Evolutionary conservation across 805 yeast species (phyloP).

Genomic region (Wickerhamiella domercqiae): DNA sequence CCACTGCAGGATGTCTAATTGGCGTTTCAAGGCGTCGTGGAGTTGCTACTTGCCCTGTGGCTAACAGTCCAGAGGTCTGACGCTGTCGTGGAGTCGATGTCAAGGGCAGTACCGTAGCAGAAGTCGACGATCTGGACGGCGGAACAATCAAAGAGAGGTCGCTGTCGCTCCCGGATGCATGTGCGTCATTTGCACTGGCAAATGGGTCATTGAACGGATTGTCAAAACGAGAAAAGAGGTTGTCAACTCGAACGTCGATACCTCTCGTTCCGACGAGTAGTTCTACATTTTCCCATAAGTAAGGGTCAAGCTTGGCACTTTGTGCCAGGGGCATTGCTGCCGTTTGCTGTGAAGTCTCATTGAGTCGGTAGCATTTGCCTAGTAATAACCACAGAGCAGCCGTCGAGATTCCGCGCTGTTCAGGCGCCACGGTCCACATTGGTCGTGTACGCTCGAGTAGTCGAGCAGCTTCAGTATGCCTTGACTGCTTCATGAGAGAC

Average conservation of each 20-base stretch:
- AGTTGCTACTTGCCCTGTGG: too few relatives aligned
- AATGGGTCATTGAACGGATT: too few relatives aligned
- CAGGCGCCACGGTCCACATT: constrained; percentile 2
- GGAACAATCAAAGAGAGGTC: not conserved
- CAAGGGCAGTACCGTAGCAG: not conserved
- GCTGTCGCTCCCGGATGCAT: not conserved
- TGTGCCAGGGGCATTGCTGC: constrained; percentile 53
- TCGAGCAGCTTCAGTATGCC: constrained; percentile 46
- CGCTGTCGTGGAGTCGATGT: not conserved
- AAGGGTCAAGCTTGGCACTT: constrained; percentile 63
- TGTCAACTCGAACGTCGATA: constrained; percentile 45
- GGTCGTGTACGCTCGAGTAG: constrained; percentile 25
- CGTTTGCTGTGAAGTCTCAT: constrained; percentile 32
- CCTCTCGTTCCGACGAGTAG: constrained; percentile 52
- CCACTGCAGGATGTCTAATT: too few relatives aligned
- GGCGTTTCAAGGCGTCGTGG: not conserved
- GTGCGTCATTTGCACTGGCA: too few relatives aligned
- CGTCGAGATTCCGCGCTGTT: constrained; percentile 32
- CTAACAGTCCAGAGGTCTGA: too few relatives aligned
- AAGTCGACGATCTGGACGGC: not conserved
- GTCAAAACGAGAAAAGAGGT: constrained; percentile 18
- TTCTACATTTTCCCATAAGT: constrained; percentile 73
- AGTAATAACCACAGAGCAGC: constrained; percentile 52
- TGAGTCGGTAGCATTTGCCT: constrained; percentile 44
- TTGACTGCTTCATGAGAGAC: constrained; percentile 41